Percentiles rank a stretch among this genome's conserved stretches.
These are phyloP conservation scores for Tetragonia tetragonoides DNA, from an alignment of 148 eudicot species.

Conservation along the genomic window DNA sequence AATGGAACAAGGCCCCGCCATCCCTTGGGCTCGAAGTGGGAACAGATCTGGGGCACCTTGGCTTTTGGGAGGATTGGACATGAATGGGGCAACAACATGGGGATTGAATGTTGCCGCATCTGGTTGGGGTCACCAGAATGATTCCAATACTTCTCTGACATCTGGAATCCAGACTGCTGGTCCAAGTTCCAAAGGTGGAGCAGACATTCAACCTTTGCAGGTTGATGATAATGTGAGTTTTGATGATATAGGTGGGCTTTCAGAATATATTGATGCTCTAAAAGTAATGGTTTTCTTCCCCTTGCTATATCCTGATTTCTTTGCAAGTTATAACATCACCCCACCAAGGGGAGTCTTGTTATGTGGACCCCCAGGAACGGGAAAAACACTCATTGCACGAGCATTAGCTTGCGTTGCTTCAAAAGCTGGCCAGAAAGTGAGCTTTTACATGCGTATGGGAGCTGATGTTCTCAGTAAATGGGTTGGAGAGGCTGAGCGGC, in stretches of 20 bases:
- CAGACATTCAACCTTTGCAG: constrained; percentile 96
- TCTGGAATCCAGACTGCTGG: constrained; percentile 96
- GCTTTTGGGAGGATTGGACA: constrained; percentile 91
- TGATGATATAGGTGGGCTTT: constrained; percentile 94
- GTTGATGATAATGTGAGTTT: constrained; percentile 92
- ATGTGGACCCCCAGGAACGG: constrained; percentile 99
- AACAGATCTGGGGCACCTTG: constrained; percentile 85
- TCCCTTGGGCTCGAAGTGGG: constrained; percentile 96
- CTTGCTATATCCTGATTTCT: constrained; percentile 91
- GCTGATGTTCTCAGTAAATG: constrained; percentile 99
- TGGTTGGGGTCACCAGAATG: constrained; percentile 96
- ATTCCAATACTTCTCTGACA: constrained; percentile 55
- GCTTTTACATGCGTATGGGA: constrained; percentile 99
- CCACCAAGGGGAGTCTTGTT: constrained; percentile 98
- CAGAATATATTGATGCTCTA: constrained; percentile 85
- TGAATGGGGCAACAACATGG: constrained; percentile 77
- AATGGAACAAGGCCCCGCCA: constrained; percentile 90
- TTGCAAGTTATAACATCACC: constrained; percentile 87
- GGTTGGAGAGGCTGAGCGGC: constrained; percentile 99
- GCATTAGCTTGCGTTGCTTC: constrained; percentile 99
- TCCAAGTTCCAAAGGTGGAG: constrained; percentile 99
- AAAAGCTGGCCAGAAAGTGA: constrained; percentile 99
- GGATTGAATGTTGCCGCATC: constrained; percentile 94
- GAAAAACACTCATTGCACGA: constrained; percentile 92
- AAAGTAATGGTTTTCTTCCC: constrained; percentile 99